Evolutionary conservation across 805 yeast species (phyloP).

Genomic region (Schizosaccharomyces octosporus): DNA sequence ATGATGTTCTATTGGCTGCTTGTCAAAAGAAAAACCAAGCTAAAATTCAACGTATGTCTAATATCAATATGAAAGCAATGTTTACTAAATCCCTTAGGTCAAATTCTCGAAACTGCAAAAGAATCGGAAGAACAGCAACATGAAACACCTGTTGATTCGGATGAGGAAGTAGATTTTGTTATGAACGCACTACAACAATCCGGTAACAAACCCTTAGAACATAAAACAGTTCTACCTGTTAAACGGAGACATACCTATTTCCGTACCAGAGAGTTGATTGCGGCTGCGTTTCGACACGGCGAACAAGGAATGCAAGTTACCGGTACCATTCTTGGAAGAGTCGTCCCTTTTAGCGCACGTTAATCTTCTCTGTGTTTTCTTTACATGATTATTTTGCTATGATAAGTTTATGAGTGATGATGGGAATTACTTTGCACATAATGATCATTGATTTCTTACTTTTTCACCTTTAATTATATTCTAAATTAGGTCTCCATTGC

Average conservation of each 20-base stretch:
- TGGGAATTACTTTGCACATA: no score
- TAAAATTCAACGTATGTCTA: conserved; percentile 25
- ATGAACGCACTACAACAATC: conserved; percentile 67
- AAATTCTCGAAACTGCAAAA: conserved; percentile 19
- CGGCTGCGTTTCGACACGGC: conserved; percentile 41
- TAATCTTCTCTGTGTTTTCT: background rate
- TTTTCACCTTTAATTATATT: no score
- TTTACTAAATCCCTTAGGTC: background rate
- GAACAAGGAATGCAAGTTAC: conserved; percentile 3
- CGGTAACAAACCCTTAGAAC: conserved; percentile 53
- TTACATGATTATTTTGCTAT: background rate
- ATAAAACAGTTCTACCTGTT: conserved; percentile 45
- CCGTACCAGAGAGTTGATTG: conserved; percentile 83
- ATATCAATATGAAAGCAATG: background rate
- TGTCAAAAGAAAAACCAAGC: conserved; percentile 87
- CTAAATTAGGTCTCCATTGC: no score
- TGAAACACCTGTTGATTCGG: conserved; percentile 37
- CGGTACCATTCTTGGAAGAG: conserved; percentile 1
- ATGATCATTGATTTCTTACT: no score
- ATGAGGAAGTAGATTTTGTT: conserved; percentile 80
- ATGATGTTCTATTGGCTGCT: conserved; percentile 64
- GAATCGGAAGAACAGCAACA: conserved; percentile 14
- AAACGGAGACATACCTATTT: conserved; percentile 47
- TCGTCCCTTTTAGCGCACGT: background rate
- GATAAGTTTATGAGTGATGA: no score